phyloP scores from a whole-genome alignment of 257 asterid genomes.

The Nicotiana paniculata region DNA sequence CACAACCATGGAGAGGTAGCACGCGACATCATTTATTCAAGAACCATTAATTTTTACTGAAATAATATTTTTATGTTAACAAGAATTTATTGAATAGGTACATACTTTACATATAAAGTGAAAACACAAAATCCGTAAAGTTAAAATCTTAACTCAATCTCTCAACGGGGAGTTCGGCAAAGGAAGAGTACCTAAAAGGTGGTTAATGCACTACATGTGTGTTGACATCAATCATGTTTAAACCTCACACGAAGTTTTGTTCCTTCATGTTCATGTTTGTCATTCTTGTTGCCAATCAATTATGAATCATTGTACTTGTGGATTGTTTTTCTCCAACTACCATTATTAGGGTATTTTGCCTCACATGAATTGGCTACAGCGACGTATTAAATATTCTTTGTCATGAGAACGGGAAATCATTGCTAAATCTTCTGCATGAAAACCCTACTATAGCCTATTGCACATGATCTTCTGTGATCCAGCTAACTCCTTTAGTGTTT shows the following conservation, averaged over 20 bases:
- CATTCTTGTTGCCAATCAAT: not conserved
- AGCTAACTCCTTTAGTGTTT: not conserved
- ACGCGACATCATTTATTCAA: too few relatives aligned
- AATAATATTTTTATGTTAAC: too few relatives aligned
- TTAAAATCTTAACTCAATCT: too few relatives aligned
- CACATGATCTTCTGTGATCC: not conserved
- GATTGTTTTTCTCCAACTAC: not conserved
- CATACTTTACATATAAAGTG: too few relatives aligned
- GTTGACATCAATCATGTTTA: not conserved
- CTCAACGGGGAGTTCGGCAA: not conserved
- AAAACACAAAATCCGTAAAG: too few relatives aligned
- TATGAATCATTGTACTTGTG: conserved; percentile 5
- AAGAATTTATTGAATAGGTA: too few relatives aligned
- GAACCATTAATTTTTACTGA: too few relatives aligned
- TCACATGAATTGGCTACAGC: not conserved
- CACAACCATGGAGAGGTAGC: not conserved
- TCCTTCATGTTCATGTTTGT: not conserved
- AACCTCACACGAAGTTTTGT: not conserved
- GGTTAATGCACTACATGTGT: not conserved
- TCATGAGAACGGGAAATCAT: conserved; percentile 4
- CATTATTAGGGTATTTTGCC: conserved; percentile 10
- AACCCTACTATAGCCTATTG: not conserved
- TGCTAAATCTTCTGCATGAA: not conserved
- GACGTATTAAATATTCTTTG: not conserved
- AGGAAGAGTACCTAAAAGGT: not conserved